Evolutionary conservation across 225 moss, liverwort and hornwort species (phyloP).

Genomic region (Thuidium tamariscinum): DNA sequence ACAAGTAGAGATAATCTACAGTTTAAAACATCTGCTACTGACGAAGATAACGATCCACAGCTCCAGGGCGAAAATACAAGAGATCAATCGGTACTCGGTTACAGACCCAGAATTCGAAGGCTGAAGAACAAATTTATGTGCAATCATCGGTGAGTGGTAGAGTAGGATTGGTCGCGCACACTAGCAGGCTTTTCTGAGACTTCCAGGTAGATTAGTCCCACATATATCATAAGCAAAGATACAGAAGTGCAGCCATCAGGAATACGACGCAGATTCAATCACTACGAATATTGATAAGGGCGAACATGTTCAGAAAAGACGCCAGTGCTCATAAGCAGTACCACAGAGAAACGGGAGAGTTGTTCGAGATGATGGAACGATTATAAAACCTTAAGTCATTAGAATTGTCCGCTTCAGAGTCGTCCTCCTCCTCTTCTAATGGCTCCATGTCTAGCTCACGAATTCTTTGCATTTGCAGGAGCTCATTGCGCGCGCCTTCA

Average conservation of each 20-base stretch:
- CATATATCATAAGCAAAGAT: neutral
- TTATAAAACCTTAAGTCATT: slow-evolving; percentile 57
- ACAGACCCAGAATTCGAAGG: neutral
- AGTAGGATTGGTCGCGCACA: neutral
- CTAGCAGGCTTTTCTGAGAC: neutral
- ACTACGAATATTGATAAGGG: neutral
- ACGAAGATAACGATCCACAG: neutral
- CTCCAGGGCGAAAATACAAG: neutral
- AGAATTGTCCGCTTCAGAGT: slow-evolving; percentile 49
- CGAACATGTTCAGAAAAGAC: neutral
- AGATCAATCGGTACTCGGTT: neutral
- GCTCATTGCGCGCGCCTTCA: slow-evolving; percentile 29
- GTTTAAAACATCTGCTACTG: neutral
- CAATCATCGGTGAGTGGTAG: neutral
- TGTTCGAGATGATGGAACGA: neutral
- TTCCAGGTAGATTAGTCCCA: neutral
- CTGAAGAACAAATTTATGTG: neutral
- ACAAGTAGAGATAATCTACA: neutral
- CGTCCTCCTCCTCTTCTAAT: slow-evolving; percentile 87
- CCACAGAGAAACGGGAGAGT: neutral
- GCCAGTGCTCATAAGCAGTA: neutral
- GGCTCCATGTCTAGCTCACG: slow-evolving; percentile 70
- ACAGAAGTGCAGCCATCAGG: neutral
- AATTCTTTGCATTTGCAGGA: slow-evolving; percentile 52
- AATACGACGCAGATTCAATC: neutral